Evolutionary conservation across 495 filamentous ascomycete species (phyloP), one percentile per base, ranked within the genome.

Genomic region (Annulohypoxylon moriforme): DNA sequence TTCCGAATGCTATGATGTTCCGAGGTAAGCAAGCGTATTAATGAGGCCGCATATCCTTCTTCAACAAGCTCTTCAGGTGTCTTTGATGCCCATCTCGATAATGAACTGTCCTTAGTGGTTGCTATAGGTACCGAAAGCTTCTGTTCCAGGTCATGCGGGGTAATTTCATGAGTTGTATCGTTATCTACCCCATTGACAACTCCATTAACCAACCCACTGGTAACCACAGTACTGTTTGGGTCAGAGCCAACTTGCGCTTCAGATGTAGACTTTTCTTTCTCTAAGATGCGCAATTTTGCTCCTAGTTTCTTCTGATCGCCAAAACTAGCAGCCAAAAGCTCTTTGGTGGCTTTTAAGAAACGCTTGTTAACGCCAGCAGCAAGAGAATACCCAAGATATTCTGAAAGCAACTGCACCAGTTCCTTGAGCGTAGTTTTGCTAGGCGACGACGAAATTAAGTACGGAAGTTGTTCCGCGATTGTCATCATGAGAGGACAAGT

Each of bases 381-480:
- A 18, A 64, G 70, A 11, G 76, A 76, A 22, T 53, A 46, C 25
- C 73, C 65, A 3, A 77, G 68, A 50, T 65, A 76, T 40, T 74
- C 76, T 0, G 68, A 66, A 58, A 77, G 68, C 4, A 77, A 31
- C 16, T 60, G 53, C 4, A 68, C 68, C 3, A 77, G 68, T 29
- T 67, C 38, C 27, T 76, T 74, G 9, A 74, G 58, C 20, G 42
- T 49, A 1, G 33, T n/a, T 20, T 72, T 74, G 3, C 49, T 58
- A 14, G 71, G 71, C 1, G 76, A 65, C 4, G 80, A 79, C 64
- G 89, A 88, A 16, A 86, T 71, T 8, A 89, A 81, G 72, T 91
- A 96, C 0, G 89, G 89, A 84, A 93, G 89, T 79, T 97, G 94
- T 60, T 97, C 94, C 27, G 86, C 76, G 20, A 96, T 83, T 4